Evolutionary conservation across 768 basidiomycete genomes (phyloP), one percentile per base, ranked within the genome.

Genomic region (Termitomyces sp.): DNA sequence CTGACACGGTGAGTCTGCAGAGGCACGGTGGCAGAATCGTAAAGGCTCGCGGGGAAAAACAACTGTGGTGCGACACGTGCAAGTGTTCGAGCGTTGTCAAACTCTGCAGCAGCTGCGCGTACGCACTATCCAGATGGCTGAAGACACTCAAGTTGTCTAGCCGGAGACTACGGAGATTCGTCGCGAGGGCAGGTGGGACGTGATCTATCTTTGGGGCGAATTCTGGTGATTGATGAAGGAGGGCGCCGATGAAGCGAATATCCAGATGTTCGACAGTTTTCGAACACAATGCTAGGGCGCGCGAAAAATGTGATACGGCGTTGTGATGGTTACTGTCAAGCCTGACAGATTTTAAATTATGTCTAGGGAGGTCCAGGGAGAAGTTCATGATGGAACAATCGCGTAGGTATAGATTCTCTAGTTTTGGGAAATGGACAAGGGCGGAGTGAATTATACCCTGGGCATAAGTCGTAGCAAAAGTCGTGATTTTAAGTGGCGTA

Each of bases 91-190:
- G 60, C 53, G 52, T 51, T 20, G 64, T 65, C 6, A 72, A 55
- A 31, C 60, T 63, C 48, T 63, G 63, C 8, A 72, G 45, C 6
- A 70, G 55, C 22, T 67, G 62, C 7, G 65, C 62, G 54, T 67
- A 69, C 36, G 63, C 65, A 7, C 63, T 69, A 34, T 62, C 49
- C 36, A 66, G 54, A 24, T 69, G 59, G 54, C 59, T 65, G 42
- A 69, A 64, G 24, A 72, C 64, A 44, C 68, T 69, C 55, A 70
- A 58, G 45, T 72, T 72, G 52, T 72, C 68, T 30, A 72, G 60
- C 16, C 68, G 66, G 31, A 72, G 63, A 9, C 58, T 66, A 31
- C 59, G 60, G n/a, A 72, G 57, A 56, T 37, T 63, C 4, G 58
- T 58, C 44, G 39, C 61, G 42, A 44, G 57, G 12, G 54, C 36